Evolutionary conservation across 1,139 yeast genomes (phyloP), one percentile per base, ranked within the genome.

Genomic region (Martiniozyma asiatica): DNA sequence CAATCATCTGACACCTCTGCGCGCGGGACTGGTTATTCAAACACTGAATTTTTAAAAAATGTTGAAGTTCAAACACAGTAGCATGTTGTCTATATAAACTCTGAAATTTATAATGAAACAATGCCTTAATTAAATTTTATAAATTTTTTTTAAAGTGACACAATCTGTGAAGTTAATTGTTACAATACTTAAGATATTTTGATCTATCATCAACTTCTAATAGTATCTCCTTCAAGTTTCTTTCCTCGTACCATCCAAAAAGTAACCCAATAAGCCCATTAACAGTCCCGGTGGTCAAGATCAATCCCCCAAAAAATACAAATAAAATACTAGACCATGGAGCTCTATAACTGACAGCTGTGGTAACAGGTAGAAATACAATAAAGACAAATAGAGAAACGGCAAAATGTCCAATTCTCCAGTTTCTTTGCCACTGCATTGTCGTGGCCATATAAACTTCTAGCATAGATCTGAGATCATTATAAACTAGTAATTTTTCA

Each of bases 191-290:
- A 8, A 39, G 16, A 31, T 38, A 38, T n/a, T 42, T 41, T 14
- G 44, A 43, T 5, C 54, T 51, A 45, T 76, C 82, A 18, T 56
- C 53, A 1, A 75, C 75, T 45, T 79, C 84, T 42, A 59, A 42
- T 33, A 60, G 57, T 0, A 77, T 80, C 53, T 89, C 98, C 25
- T 58, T 61, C 30, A 92, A 55, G 0, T 89, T 89, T 32, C 97
- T 60, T 41, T 62, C 56, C 48, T 92, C 99, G 14, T 73, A 65
- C 29, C 85, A 63, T 1, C 93, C 93, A 44, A 87, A 89, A 27
- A 82, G 50, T 38, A 65, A 69, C 36, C 92, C 87, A 34, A 89
- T 77, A 33, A 82, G 47, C 0, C 95, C 95, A 48, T 84, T 76
- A 2, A 80, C 49, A 0, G 70, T 58, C 1, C 95, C 96, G 0